phyloP scores from a whole-genome alignment of 2,329 filamentous ascomycete genomes.

The Calonectria multiphialidica region DNA sequence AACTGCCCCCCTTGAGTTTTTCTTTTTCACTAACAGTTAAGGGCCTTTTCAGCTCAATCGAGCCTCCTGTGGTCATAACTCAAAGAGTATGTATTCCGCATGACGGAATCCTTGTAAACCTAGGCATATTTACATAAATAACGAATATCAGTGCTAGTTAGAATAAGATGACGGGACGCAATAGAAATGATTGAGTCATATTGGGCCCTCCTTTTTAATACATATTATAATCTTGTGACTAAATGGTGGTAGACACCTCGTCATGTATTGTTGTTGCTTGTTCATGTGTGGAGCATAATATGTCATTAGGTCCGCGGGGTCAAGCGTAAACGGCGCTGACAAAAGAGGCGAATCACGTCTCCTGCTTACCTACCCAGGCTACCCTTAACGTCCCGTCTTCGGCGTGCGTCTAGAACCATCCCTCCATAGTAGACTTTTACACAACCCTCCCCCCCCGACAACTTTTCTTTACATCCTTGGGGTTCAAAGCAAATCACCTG shows the following conservation, averaged over 20 bases:
- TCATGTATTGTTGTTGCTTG: background rate
- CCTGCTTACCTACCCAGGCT: constrained; percentile 32
- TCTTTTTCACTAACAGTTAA: no score
- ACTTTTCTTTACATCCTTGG: background rate
- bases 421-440: background rate
- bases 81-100: no score
- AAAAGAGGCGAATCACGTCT: constrained; percentile 32
- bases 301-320: background rate
- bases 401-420: background rate
- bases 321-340: background rate
- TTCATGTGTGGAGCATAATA: background rate
- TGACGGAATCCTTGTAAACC: no score
- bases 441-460: background rate
- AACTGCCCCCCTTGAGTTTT: no score
- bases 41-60: no score
- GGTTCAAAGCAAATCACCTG: background rate
- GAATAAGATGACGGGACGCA: no score
- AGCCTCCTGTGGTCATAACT: no score
- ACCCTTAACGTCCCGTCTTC: constrained; percentile 24
- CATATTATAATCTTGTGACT: no score
- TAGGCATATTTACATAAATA: no score
- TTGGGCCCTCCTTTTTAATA: no score
- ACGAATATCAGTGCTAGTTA: no score
- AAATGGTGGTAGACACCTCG: background rate
- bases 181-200: no score